Evolutionary conservation across 805 yeast species (phyloP).

Genomic region (Cyberlindnera misumaiensis): DNA sequence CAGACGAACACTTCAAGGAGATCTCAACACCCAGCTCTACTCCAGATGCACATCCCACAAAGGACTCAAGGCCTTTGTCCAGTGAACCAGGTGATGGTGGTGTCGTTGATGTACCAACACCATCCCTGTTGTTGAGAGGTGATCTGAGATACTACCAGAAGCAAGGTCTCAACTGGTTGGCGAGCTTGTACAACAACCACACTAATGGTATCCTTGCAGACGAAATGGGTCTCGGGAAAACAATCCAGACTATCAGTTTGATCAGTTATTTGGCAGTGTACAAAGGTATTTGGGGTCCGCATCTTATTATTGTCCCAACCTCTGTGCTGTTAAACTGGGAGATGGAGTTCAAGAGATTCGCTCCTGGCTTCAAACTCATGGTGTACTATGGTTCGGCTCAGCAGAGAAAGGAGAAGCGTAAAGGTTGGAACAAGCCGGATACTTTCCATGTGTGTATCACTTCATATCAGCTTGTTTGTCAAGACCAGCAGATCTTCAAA

Average conservation of each 20-base stretch:
- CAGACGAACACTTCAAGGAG: conserved; percentile 4
- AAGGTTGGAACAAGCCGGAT: conserved; percentile 96
- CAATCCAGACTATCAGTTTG: conserved; percentile 90
- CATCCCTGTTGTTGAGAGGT: conserved; percentile 67
- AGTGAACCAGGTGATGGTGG: conserved; percentile 24
- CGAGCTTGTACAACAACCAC: conserved; percentile 82
- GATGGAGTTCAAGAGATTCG: conserved; percentile 97
- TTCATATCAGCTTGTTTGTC: conserved; percentile 94
- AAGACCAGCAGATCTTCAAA: conserved; percentile 90
- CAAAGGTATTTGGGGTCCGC: conserved; percentile 97
- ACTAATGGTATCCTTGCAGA: conserved; percentile 98
- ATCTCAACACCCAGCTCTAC: conserved; percentile 29
- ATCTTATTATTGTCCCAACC: conserved; percentile 93
- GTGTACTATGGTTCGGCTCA: conserved; percentile 97
- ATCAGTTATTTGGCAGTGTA: conserved; percentile 87
- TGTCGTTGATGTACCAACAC: conserved; percentile 71
- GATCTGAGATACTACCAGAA: conserved; percentile 85
- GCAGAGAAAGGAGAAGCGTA: conserved; percentile 90
- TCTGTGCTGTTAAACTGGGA: conserved; percentile 98
- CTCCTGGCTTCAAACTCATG: conserved; percentile 93
- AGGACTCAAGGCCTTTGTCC: conserved; percentile 11
- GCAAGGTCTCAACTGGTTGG: conserved; percentile 95
- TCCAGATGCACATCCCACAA: conserved; percentile 23
- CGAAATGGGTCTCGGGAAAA: conserved; percentile 98
- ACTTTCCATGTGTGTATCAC: conserved; percentile 96